phyloP scores from a whole-genome alignment of 2,329 filamentous ascomycete genomes.

The Ambrosiella cleistominuta region DNA sequence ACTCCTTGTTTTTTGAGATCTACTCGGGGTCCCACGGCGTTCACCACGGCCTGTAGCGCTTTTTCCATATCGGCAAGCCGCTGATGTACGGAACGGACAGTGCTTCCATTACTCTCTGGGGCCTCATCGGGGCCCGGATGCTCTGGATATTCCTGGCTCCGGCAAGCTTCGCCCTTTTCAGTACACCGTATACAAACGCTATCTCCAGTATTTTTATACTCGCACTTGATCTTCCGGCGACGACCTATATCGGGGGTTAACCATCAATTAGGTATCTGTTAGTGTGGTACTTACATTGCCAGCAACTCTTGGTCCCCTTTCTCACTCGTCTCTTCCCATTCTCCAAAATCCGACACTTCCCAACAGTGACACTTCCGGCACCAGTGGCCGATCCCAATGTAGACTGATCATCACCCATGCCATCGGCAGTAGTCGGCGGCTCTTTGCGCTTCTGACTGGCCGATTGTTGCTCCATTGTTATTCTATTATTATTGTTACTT shows the following conservation, averaged over 20 bases:
- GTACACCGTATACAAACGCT: constrained; percentile 29
- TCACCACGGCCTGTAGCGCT: constrained; percentile 6
- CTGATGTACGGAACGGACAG: constrained; percentile 8
- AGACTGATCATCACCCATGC: not conserved
- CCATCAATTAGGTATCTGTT: not conserved
- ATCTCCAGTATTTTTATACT: constrained; percentile 25
- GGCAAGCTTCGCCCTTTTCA: constrained; percentile 25
- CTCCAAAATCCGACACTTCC: constrained; percentile 3
- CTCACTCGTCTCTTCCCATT: constrained; percentile 20
- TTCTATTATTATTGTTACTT: not conserved
- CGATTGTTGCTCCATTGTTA: constrained; percentile 3
- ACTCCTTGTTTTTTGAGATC: not conserved
- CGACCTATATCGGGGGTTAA: constrained; percentile 16
- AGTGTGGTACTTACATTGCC: constrained; percentile 33
- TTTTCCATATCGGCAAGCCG: constrained; percentile 11
- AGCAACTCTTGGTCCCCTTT: constrained; percentile 41
- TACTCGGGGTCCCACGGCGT: constrained; percentile 1
- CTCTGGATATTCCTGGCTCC: constrained; percentile 31
- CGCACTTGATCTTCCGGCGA: constrained; percentile 36
- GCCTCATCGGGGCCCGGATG: constrained; percentile 14
- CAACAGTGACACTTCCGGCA: not conserved
- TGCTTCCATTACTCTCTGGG: not conserved
- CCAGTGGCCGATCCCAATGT: not conserved
- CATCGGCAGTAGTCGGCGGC: constrained; percentile 2
- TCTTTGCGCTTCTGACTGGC: constrained; percentile 9